phyloP scores from a whole-genome alignment of 352 stramenopile species.

The Globisporangium splendens region DNA sequence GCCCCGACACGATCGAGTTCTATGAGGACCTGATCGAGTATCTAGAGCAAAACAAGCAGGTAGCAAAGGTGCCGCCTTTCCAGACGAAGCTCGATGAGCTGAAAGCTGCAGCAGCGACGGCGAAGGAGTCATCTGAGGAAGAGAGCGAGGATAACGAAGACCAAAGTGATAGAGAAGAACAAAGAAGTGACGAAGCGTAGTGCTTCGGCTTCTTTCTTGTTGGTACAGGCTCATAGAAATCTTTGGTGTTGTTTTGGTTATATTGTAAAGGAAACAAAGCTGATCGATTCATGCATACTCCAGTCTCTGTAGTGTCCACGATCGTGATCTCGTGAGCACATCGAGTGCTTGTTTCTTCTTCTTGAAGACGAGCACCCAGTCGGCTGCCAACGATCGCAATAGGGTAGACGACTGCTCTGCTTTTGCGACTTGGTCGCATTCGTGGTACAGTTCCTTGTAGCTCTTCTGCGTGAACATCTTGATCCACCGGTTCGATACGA shows the following conservation, averaged over 20 bases:
- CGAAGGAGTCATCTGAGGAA: constrained; percentile 1
- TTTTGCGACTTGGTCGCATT: constrained; percentile 19
- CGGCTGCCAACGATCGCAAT: constrained; percentile 18
- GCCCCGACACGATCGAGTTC: constrained; percentile 39
- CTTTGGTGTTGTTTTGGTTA: background rate
- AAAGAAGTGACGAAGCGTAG: background rate
- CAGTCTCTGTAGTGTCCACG: constrained; percentile 38
- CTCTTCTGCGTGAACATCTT: constrained; percentile 38
- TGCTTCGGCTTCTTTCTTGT: too few species aligned
- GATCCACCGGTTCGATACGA: constrained; percentile 48
- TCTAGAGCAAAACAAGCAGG: constrained; percentile 26
- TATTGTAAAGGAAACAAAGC: background rate
- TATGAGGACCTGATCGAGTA: constrained; percentile 45
- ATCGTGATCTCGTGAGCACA: constrained; percentile 36
- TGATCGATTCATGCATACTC: constrained; percentile 21
- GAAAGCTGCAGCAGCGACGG: constrained; percentile 4
- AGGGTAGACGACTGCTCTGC: background rate
- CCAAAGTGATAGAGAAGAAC: constrained; percentile 7
- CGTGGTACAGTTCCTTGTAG: constrained; percentile 38
- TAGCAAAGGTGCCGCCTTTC: constrained; percentile 18
- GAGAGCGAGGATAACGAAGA: background rate
- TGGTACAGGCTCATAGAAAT: background rate
- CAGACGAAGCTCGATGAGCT: constrained; percentile 4
- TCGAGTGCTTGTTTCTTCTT: constrained; percentile 37
- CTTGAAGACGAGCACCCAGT: constrained; percentile 45